phyloP scores from a whole-genome alignment of 2,329 filamentous ascomycete genomes.

The Periconia digitata region DNA sequence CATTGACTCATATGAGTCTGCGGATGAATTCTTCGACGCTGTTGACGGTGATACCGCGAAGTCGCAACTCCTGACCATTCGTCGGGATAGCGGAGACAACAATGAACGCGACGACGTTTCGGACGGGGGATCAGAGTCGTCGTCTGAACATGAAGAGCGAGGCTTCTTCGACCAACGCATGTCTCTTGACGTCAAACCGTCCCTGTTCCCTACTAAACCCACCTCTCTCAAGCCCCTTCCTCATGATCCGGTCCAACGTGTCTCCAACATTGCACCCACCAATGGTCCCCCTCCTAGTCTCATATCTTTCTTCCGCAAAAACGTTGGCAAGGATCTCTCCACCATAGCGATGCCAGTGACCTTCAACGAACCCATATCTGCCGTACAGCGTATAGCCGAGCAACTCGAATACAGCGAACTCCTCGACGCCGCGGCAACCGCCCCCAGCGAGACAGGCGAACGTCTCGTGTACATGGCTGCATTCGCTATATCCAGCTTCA shows the following conservation, averaged over 20 bases:
- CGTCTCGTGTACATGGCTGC: constrained; percentile 83
- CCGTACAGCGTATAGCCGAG: constrained; percentile 86
- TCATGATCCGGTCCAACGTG: constrained; percentile 66
- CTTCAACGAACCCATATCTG: constrained; percentile 86
- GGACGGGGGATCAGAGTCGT: constrained; percentile 63
- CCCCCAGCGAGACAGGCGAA: constrained; percentile 61
- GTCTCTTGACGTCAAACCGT: constrained; percentile 39
- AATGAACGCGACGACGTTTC: constrained; percentile 47
- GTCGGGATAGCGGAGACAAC: constrained; percentile 62
- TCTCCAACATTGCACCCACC: constrained; percentile 70
- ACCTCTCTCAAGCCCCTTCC: constrained; percentile 79
- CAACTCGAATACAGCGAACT: constrained; percentile 88
- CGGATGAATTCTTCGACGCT: constrained; percentile 94
- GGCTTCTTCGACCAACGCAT: constrained; percentile 44
- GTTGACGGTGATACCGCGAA: constrained; percentile 53
- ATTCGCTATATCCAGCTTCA: constrained; percentile 87
- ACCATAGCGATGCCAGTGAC: constrained; percentile 98
- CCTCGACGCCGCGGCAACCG: constrained; percentile 65
- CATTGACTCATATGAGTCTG: constrained; percentile 73
- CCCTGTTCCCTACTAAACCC: constrained; percentile 73
- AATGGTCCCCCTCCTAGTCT: constrained; percentile 83
- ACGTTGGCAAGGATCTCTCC: constrained; percentile 95
- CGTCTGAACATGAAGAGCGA: constrained; percentile 58
- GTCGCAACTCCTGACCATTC: constrained; percentile 74
- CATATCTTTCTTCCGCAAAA: constrained; percentile 93